Conservation (phyloP, 2,329 filamentous ascomycete species). For the Fusarium liriodendri region DNA sequence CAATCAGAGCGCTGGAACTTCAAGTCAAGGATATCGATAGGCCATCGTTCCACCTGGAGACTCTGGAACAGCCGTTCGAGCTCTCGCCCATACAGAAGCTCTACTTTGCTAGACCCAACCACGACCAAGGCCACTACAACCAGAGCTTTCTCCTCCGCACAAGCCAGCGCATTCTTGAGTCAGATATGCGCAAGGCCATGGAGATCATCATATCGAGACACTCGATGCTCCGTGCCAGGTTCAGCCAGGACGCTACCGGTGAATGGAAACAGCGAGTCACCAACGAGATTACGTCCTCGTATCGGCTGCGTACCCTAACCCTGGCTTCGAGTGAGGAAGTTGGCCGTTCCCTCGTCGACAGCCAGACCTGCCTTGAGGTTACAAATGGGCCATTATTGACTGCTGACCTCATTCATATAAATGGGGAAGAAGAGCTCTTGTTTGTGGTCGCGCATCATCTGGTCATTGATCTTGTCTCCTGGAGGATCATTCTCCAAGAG, state of each 20-base stretch:
- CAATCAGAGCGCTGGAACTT: slow-evolving; percentile 23
- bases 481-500: slow-evolving; percentile 52
- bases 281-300: slow-evolving; percentile 1
- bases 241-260: not conserved
- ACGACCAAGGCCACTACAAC: slow-evolving; percentile 33
- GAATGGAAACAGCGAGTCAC: slow-evolving; percentile 30
- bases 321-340: not conserved
- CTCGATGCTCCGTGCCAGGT: slow-evolving; percentile 36
- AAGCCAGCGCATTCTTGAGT: not conserved
- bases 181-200: slow-evolving; percentile 17
- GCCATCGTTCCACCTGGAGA: not conserved
- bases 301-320: slow-evolving; percentile 12
- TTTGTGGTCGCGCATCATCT: slow-evolving; percentile 53
- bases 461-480: slow-evolving; percentile 59
- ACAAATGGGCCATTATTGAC: slow-evolving; percentile 15
- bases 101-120: slow-evolving; percentile 26
- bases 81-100: slow-evolving; percentile 37
- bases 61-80: not conserved
- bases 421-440: slow-evolving; percentile 42
- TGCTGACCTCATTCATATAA: slow-evolving; percentile 19
- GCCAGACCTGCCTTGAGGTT: slow-evolving; percentile 28
- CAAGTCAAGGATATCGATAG: slow-evolving; percentile 24
- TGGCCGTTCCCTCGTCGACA: not conserved
- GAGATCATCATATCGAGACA: slow-evolving; percentile 18
- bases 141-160: slow-evolving; percentile 36